Conservation (phyloP, 176 grass and related monocot genomes). For the Triticum dicoccoides region DNA sequence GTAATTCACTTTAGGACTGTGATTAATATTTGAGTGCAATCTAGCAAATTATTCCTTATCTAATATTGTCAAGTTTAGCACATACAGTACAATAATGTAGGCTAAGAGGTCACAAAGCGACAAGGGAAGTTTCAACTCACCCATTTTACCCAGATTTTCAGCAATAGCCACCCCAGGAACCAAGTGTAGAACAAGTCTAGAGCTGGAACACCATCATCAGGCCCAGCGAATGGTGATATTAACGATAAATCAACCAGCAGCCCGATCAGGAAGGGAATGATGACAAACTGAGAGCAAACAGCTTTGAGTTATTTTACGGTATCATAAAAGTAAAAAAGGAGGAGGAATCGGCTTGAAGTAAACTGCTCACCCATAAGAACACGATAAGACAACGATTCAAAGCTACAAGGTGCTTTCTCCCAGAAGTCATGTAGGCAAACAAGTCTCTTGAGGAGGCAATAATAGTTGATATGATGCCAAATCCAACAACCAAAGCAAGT, state of each 20-base stretch:
- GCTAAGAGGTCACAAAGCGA: background rate
- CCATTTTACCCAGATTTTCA: background rate
- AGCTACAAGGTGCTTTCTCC: conserved; percentile 9
- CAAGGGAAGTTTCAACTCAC: background rate
- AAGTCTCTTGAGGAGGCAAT: conserved; percentile 15
- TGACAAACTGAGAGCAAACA: conserved; percentile 32
- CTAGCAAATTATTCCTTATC: too few relatives aligned
- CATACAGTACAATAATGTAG: background rate
- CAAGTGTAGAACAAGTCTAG: background rate
- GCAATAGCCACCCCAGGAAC: background rate
- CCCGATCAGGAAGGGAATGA: conserved; percentile 44
- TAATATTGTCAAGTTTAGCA: background rate
- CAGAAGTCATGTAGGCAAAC: conserved; percentile 22
- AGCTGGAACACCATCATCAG: background rate
- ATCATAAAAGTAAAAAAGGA: conserved; percentile 13
- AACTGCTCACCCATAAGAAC: conserved; percentile 42
- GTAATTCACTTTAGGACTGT: too few relatives aligned
- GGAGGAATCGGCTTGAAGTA: background rate
- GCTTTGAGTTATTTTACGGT: background rate
- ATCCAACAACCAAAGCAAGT: conserved; percentile 34
- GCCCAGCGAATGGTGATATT: background rate
- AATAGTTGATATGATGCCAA: conserved; percentile 38
- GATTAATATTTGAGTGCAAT: too few relatives aligned
- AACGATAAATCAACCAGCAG: background rate
- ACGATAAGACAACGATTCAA: conserved; percentile 30